These are phyloP conservation scores for Pelargonium myrrhifolium DNA, from an alignment of 441 rosid species.

Conservation along the genomic window DNA sequence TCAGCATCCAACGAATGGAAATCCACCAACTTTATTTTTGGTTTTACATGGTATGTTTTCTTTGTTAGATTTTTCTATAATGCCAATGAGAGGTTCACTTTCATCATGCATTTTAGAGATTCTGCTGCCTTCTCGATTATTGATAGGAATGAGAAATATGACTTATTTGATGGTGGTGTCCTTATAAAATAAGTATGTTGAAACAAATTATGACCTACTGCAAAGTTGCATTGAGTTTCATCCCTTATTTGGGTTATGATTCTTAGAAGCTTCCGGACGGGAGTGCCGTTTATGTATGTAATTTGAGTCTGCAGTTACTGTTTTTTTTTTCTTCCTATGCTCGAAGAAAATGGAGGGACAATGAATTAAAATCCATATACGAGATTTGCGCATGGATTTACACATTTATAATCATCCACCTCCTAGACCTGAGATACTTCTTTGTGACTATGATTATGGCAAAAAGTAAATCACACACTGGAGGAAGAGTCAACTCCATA, in stretches of 20 bases:
- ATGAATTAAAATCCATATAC: neutral
- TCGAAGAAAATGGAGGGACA: neutral
- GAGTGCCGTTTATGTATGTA: neutral
- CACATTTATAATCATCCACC: neutral
- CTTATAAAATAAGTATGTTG: neutral
- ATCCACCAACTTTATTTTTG: conserved; percentile 93
- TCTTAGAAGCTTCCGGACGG: neutral
- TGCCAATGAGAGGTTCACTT: neutral
- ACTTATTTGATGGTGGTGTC: neutral
- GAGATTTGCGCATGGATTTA: neutral
- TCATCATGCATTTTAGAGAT: conserved; percentile 7
- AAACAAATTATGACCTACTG: neutral
- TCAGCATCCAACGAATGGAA: conserved; percentile 87
- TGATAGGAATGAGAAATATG: no score
- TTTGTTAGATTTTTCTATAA: neutral
- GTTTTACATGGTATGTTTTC: conserved; percentile 61
- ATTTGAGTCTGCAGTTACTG: neutral
- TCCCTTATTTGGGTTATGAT: neutral
- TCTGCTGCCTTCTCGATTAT: neutral
- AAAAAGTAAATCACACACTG: neutral
- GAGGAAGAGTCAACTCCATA: neutral
- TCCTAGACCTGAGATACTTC: neutral
- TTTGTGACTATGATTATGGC: neutral
- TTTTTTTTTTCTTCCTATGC: neutral
- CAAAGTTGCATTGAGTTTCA: neutral